Percentiles rank a stretch among this genome's conserved stretches.
Conservation (phyloP, 805 yeast genomes). For the Wickerhamomyces strasburgensis region DNA sequence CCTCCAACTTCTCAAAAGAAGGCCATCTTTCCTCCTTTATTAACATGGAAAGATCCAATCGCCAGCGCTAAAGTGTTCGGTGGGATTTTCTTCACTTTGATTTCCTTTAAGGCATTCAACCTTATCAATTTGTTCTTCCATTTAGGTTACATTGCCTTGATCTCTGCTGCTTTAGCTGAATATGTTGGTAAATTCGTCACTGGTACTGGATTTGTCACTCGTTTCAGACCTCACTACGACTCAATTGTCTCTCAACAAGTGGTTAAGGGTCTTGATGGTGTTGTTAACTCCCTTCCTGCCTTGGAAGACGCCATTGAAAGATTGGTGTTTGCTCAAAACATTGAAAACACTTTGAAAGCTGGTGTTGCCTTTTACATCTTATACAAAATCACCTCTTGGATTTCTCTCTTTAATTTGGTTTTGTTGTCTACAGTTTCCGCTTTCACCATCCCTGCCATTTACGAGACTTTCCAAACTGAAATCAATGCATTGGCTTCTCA, state of each 20-base stretch:
- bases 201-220: constrained; percentile 76
- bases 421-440: constrained; percentile 52
- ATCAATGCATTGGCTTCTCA: constrained; percentile 60
- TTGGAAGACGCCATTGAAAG: constrained; percentile 51
- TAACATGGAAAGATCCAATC: constrained; percentile 74
- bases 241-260: constrained; percentile 32
- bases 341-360: constrained; percentile 68
- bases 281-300: constrained; percentile 41
- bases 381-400: constrained; percentile 68
- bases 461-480: constrained; percentile 69
- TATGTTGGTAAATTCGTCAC: constrained; percentile 65
- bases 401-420: constrained; percentile 66
- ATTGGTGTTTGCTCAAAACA: constrained; percentile 61
- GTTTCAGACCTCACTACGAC: constrained; percentile 61
- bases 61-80: constrained; percentile 76
- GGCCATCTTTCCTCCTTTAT: constrained; percentile 30
- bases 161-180: constrained; percentile 69
- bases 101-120: constrained; percentile 60
- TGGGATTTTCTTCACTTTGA: constrained; percentile 46
- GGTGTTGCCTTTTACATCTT: constrained; percentile 61
- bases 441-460: constrained; percentile 73
- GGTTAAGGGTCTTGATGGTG: constrained; percentile 37
- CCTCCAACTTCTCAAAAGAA: constrained; percentile 8
- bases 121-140: constrained; percentile 57
- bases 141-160: constrained; percentile 53